Base-by-base conservation (phyloP, 129 eudicot species). In the Centrapalus pauciflorus region DNA sequence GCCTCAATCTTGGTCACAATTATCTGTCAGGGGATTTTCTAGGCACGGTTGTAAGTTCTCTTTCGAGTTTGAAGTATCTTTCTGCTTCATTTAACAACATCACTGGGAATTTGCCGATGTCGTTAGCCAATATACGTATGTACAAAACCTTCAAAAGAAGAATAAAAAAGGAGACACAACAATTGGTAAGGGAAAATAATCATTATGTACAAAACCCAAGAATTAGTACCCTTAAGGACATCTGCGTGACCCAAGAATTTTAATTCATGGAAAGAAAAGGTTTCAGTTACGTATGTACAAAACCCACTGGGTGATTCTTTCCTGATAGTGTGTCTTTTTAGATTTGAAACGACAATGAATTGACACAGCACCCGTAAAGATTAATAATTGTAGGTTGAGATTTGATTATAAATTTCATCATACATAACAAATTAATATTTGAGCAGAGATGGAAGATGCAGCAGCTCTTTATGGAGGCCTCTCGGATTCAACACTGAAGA, bases 401-500 rank as follows among this genome's bases (percentile, higher is more conserved):
- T 66, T 49, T 51, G 52, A 62, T 24, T 13, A 2, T 7, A 8
- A 6, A n/a, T 33, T 19, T 35, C 3, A 25, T 24, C 7, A 10
- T 60, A 21, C 49, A 60, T 24, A 35, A 58, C 6, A 59, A 2
- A 3, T n/a, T 46, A 7, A 10, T 46, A 16, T 29, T 30, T 73
- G 12, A 66, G 63, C 55, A 41, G 65, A 81, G 49, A 92, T 89
- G 96, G 96, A 73, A 29, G 98, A 92, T 77, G 96, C 83, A 11
- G 91, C 86, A 3, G 94, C 81, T 59, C 81, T 92, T n/a, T 14
- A 64, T 88, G 34, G 98, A 88, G 76, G 91, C 85, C 17, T 51
- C 96, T 0, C n/a, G n/a, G n/a, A n/a, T n/a, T n/a, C n/a, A n/a
- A n/a, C n/a, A n/a, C n/a, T n/a, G n/a, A n/a, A n/a, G n/a, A n/a